Base-by-base conservation (phyloP, 371 early-diverging fungal genomes). In the Mortierella sp. region DNA sequence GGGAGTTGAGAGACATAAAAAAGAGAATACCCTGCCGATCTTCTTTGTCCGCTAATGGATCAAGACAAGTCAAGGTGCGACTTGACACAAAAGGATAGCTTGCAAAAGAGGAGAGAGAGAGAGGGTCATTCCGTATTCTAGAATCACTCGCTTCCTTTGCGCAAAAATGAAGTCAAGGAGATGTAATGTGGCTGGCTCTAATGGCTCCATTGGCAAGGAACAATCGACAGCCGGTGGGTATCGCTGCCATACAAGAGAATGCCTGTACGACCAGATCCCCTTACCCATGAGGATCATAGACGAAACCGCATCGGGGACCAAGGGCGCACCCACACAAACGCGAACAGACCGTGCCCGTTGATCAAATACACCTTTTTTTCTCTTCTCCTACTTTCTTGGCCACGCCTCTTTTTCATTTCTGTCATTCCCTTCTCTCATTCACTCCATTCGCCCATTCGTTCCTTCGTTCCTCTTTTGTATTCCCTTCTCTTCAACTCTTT, bases 61-160 rank as follows among this genome's bases (percentile, higher is more conserved):
- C 14, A 10, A 48, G 48, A 48, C 13, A 13, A 48, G 14, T 14
- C 8, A 43, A 43, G 11, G 55, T 55, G 31, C 14, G 5, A 14
- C 31, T 31, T 14, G 28, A 59, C 14, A 59, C 31, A 61, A 34
- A 50, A 50, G 50, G 50, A 19, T 61, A 6, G 34, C 6, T 14
- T 34, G 34, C 1, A 2, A 16, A 31, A 40, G 6, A 26, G n/a
- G 16, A 59, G 19, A 59, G 14, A 16, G 34, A 21, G 21, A 24
- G n/a, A 54, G 54, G 40, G 37, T 21, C 64, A 64, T 37, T 64
- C 37, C 37, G 64, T 24, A 64, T 64, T 64, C 64, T 64, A 64
- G 37, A 64, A 64, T 64, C 21, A 21, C 40, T 37, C 13, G 16
- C 50, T 50, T 64, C 24, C 9, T 21, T 59, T 9, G 19, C 43